phyloP scores from a whole-genome alignment of 2,329 filamentous ascomycete genomes.

The Piedraia hortae region DNA sequence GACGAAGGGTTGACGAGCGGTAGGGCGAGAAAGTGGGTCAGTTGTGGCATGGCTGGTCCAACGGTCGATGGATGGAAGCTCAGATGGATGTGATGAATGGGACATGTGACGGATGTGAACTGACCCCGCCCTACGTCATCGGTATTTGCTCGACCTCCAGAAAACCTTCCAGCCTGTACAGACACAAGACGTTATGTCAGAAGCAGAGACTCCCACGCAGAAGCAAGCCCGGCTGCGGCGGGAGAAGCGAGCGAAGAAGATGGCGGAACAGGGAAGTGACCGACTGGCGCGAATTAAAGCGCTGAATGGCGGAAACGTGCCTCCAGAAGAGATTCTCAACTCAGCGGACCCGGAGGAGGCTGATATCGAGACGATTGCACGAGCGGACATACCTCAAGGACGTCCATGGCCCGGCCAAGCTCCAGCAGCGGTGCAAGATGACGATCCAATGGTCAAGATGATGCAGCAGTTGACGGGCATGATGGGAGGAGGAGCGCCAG shows the following conservation, averaged over 20 bases:
- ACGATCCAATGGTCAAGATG: conserved; percentile 49
- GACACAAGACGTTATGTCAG: conserved; percentile 1
- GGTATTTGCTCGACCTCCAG: too few relatives aligned
- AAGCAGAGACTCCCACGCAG: conserved; percentile 18
- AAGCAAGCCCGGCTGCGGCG: conserved; percentile 45
- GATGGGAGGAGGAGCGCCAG: conserved; percentile 7
- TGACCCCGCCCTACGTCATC: too few relatives aligned
- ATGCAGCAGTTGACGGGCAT: conserved; percentile 43
- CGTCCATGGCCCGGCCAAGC: conserved; percentile 2
- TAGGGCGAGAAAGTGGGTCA: conserved; percentile 56
- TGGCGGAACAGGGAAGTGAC: conserved; percentile 40
- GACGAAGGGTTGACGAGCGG: conserved; percentile 38
- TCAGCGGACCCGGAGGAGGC: conserved; percentile 40
- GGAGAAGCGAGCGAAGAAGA: conserved; percentile 54
- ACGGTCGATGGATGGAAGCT: too few relatives aligned
- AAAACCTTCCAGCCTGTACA: neutral
- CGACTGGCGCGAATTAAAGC: conserved; percentile 51
- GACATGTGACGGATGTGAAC: too few relatives aligned
- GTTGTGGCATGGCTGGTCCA: too few relatives aligned
- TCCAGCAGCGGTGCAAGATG: conserved; percentile 8
- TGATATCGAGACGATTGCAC: conserved; percentile 36
- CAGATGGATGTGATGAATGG: too few relatives aligned
- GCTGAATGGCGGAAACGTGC: conserved; percentile 23
- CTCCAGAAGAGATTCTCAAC: conserved; percentile 10
- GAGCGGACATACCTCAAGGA: conserved; percentile 6